Percentiles rank a stretch among this genome's conserved stretches.
Conservation (phyloP, 2,329 filamentous ascomycete genomes). For the Aureobasidium subglaciale region DNA sequence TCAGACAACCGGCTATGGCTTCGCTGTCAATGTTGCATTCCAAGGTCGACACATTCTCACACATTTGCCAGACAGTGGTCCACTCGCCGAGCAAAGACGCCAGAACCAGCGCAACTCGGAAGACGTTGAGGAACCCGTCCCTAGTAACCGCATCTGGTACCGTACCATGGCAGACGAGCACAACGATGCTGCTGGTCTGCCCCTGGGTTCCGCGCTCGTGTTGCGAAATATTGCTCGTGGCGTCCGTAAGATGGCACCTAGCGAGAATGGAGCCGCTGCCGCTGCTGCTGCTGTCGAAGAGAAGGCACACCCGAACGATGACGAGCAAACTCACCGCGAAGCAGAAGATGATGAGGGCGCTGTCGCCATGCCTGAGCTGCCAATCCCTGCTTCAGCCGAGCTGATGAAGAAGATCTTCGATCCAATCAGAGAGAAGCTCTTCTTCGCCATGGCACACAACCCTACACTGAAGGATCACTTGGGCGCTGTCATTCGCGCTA, state of each 20-base stretch:
- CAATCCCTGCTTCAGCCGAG: constrained; percentile 30
- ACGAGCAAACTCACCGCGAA: constrained; percentile 45
- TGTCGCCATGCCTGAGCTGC: constrained; percentile 44
- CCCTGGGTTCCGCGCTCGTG: constrained; percentile 70
- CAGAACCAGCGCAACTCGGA: constrained; percentile 24
- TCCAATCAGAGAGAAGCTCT: constrained; percentile 56
- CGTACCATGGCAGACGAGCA: constrained; percentile 45
- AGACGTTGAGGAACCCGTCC: constrained; percentile 10
- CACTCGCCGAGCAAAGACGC: constrained; percentile 22
- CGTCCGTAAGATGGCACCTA: constrained; percentile 28
- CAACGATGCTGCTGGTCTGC: constrained; percentile 63
- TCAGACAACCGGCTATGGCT: constrained; percentile 34
- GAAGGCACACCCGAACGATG: background rate
- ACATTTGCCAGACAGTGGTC: constrained; percentile 49
- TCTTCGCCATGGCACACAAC: constrained; percentile 65
- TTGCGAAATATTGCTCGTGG: constrained; percentile 65
- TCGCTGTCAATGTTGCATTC: constrained; percentile 25
- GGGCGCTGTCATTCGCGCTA: constrained; percentile 10
- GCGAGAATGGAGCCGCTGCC: constrained; percentile 18
- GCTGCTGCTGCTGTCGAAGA: background rate
- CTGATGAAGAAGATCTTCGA: constrained; percentile 62
- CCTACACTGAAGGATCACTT: constrained; percentile 34
- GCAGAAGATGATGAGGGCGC: constrained; percentile 46
- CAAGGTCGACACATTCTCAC: constrained; percentile 55
- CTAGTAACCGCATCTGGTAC: constrained; percentile 28